phyloP scores from a whole-genome alignment of 306 rosid genomes.

The apple (Malus domestica) region DNA sequence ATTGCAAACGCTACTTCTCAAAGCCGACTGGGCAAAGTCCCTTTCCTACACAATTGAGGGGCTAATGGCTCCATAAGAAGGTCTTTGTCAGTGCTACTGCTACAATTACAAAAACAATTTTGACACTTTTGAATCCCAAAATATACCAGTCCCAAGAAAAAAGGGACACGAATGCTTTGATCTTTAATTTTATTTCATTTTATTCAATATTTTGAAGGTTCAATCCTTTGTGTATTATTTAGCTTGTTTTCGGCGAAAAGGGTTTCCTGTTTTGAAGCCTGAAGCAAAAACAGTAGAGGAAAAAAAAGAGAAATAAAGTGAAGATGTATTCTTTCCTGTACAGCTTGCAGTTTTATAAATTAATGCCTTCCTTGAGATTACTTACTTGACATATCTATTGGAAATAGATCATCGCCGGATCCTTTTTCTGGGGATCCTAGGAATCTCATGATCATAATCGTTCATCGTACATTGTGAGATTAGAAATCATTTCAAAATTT shows the following conservation, averaged over 20 bases:
- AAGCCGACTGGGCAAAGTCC: constrained; percentile 93
- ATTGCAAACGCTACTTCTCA: constrained; percentile 80
- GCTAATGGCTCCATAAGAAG: constrained; percentile 82
- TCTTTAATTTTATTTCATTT: background rate
- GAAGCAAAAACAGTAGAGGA: constrained; percentile 1
- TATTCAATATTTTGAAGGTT: constrained; percentile 2
- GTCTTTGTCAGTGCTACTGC: constrained; percentile 19
- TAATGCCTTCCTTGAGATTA: too few species aligned
- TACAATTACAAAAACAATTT: constrained; percentile 42
- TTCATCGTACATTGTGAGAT: too few species aligned
- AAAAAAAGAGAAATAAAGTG: constrained; percentile 1
- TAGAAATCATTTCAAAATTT: too few species aligned
- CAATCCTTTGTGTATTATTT: constrained; percentile 13
- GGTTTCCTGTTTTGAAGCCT: constrained; percentile 2
- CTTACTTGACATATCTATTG: too few species aligned
- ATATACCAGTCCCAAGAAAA: constrained; percentile 23
- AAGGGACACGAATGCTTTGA: background rate
- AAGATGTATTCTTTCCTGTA: background rate
- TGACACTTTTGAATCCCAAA: constrained; percentile 34
- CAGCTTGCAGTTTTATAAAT: too few species aligned
- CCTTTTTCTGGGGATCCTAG: too few species aligned
- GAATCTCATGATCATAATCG: too few species aligned
- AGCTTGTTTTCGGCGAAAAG: background rate
- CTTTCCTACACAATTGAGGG: constrained; percentile 96
- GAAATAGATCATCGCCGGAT: too few species aligned